A percentile compares a stretch with the other conserved stretches of the same genome.
phyloP scores from a whole-genome alignment of 2,329 filamentous ascomycete genomes.

The Hansfordia pulvinata region DNA sequence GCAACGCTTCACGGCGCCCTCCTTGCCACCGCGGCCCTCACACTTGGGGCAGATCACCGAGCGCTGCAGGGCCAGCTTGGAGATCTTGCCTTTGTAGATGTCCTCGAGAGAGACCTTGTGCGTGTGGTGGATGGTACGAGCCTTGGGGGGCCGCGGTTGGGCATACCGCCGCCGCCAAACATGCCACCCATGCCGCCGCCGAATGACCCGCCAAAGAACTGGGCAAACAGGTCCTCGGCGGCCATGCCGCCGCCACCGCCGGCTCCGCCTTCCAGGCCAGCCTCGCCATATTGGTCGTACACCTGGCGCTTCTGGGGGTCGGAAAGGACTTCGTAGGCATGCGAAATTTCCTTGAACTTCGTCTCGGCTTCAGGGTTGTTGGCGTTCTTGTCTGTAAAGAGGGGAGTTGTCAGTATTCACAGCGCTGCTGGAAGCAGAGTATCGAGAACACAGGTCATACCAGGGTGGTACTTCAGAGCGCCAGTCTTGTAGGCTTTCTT shows the following conservation, averaged over 20 bases:
- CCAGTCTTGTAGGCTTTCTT: constrained; percentile 83
- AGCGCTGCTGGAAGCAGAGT: neutral
- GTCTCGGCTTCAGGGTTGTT: constrained; percentile 87
- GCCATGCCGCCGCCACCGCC: constrained; percentile 73
- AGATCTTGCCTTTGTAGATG: constrained; percentile 95
- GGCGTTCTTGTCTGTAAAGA: constrained; percentile 80
- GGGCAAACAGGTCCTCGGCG: constrained; percentile 88
- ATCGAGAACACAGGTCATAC: constrained; percentile 30
- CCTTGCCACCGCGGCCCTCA: constrained; percentile 88
- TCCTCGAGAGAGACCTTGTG: constrained; percentile 98
- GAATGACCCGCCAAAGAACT: constrained; percentile 79
- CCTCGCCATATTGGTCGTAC: constrained; percentile 97
- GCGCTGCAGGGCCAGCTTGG: constrained; percentile 92
- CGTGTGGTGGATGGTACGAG: constrained; percentile 91
- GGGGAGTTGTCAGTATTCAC: constrained; percentile 6
- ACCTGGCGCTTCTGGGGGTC: constrained; percentile 82
- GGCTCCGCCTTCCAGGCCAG: constrained; percentile 80
- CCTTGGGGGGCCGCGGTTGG: constrained; percentile 73
- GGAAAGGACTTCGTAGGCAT: constrained; percentile 89
- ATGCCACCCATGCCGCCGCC: constrained; percentile 66
- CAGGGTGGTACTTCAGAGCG: constrained; percentile 74
- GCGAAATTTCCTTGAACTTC: constrained; percentile 96
- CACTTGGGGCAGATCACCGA: constrained; percentile 95
- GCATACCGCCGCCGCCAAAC: constrained; percentile 64
- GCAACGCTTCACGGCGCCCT: constrained; percentile 93